Conservation (phyloP, 108 stramenopile genomes). For the Cyclotella baltica region DNA sequence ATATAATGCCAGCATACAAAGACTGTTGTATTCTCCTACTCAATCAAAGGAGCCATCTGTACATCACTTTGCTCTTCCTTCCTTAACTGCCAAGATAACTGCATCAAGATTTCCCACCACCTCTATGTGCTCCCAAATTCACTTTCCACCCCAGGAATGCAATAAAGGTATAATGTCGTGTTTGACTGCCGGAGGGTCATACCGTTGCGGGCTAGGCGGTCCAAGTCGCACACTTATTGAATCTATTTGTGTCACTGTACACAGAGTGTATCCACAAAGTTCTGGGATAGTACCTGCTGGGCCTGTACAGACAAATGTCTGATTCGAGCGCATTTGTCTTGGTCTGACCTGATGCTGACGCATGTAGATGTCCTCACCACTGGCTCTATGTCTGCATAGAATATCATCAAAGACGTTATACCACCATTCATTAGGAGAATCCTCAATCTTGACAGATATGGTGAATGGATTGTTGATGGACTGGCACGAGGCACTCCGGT, state of each 20-base stretch:
- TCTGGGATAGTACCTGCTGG: background rate
- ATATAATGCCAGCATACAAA: too few relatives aligned
- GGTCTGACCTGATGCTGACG: background rate
- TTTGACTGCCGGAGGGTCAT: background rate
- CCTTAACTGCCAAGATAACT: background rate
- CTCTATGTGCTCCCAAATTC: background rate
- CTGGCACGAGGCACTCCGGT: too few relatives aligned
- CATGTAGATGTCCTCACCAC: background rate
- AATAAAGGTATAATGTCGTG: background rate
- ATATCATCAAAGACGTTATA: background rate
- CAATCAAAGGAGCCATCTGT: background rate
- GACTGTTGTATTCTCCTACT: too few relatives aligned
- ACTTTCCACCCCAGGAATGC: background rate
- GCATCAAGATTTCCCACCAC: background rate
- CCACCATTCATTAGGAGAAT: background rate
- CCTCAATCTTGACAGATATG: too few relatives aligned
- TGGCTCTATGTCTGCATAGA: background rate
- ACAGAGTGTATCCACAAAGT: background rate
- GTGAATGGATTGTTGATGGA: too few relatives aligned
- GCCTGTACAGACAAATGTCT: background rate
- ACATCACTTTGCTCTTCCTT: background rate
- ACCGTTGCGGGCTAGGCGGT: background rate
- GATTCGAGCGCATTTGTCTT: background rate
- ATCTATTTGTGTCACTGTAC: background rate
- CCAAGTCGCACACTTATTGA: background rate